Evolutionary conservation across 345 rosid species (phyloP), one percentile per base, ranked within the genome.

Genomic region (Psidium guajava): DNA sequence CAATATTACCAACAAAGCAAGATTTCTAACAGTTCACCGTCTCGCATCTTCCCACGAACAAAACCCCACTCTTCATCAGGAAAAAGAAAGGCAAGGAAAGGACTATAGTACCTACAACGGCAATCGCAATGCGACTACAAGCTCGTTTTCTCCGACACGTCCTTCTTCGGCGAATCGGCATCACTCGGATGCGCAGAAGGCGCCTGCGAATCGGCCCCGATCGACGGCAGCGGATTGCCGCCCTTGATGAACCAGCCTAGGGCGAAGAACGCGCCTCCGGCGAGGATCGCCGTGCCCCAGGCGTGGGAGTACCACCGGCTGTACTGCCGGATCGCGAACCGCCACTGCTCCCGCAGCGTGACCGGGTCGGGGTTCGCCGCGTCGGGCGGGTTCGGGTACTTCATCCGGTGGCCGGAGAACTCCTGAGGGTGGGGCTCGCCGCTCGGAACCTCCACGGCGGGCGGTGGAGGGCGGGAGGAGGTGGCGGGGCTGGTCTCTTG

Each of bases 241-340:
- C 98, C 99, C 84, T 97, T 97, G 80, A 97, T 90, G 89, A 93
- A 55, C 98, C 97, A 97, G 22, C 98, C 97, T 2, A 97, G 92
- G 25, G 97, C 98, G 47, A 92, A 97, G 89, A 97, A 97, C 8
- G 98, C 89, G 10, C 93, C 86, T 1, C 96, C 98, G 8, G 98
- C 98, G 55, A 97, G 91, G 86, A 97, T 95, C 40, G 96, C 98
- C 10, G 98, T 91, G 5, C 98, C 98, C 99, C 98, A 94, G 10
- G 98, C 98, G 81, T 94, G 97, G 28, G 96, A 91, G 87, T 95
- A 94, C 98, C 98, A 94, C 84, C 81, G 88, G 69, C 96, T 93
- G 86, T 94, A 97, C 92, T 95, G 96, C 88, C 88, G 85, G 8
- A 91, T 93, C 16, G 96, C 98, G 85, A 83, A 95, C 88, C 91